Evolutionary conservation across 2,329 filamentous ascomycete species (phyloP), one percentile per base, ranked within the genome.

Genomic region (Penicillium sp.): DNA sequence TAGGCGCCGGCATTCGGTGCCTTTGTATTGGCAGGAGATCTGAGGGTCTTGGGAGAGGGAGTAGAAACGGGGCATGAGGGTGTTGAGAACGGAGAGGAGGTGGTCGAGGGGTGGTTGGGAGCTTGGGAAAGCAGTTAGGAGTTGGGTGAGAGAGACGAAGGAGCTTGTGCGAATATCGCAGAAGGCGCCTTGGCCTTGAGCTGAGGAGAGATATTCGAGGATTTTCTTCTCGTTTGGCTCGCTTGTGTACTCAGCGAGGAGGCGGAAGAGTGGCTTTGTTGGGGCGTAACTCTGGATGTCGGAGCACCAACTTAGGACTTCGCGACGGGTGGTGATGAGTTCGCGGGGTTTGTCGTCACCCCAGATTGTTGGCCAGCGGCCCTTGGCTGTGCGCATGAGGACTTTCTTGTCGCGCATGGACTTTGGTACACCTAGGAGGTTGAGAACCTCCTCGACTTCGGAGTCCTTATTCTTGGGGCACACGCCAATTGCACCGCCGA

Each of bases 341-440:
- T 94, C 88, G 54, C 94, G 85, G 7, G 92, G 76, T 73, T 89
- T 77, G 19, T 97, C 93, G 2, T 96, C 90, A 40, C 93, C 94
- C 94, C 94, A 99, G 47, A 99, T 95, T 0, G 94, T 99, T 4
- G 94, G 94, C 93, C 93, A 99, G 47, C 94, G 84, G 33, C 93
- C 93, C 58, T 82, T 84, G 35, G 82, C 85, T 0, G 94, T 97
- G 72, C 86, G 87, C 64, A 97, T 77, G 17, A 88, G 79, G 17
- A 96, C 83, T 14, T 88, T 88, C 79, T 90, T 94, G 76, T 96
- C 89, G 30, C 94, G 88, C 57, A 94, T 81, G 69, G 88, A 90
- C 36, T 85, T 88, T 4, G 92, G 92, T 22, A 97, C 82, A 65
- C 89, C 82, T 17, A 99, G 84, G 25, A 88, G 79, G 68, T 97